These are phyloP conservation scores for Misopates orontium DNA, from an alignment of 257 asterid genomes.

Conservation along the genomic window DNA sequence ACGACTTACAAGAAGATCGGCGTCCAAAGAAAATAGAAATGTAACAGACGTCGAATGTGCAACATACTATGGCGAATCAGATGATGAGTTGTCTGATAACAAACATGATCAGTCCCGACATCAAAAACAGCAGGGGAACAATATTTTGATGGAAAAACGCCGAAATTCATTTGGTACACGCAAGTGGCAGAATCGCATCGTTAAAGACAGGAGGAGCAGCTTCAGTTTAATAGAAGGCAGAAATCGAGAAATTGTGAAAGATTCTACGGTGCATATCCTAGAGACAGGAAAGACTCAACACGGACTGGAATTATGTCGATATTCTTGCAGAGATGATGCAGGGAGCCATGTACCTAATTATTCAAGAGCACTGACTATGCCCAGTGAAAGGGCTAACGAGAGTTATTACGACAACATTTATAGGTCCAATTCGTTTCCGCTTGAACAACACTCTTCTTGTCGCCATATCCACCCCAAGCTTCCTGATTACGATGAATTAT, in stretches of 20 bases:
- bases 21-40: slow-evolving; percentile 25
- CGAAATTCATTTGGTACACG: not conserved
- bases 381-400: slow-evolving; percentile 40
- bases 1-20: slow-evolving; percentile 44
- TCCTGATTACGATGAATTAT: slow-evolving; percentile 80
- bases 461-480: slow-evolving; percentile 85
- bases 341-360: slow-evolving; percentile 2
- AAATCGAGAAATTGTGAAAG: too few species aligned
- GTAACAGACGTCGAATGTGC: slow-evolving; percentile 37
- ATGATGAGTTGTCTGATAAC: slow-evolving; percentile 23
- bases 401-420: slow-evolving; percentile 38
- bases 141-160: slow-evolving; percentile 21
- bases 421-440: slow-evolving; percentile 53
- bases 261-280: not conserved
- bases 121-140: slow-evolving; percentile 26
- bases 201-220: too few species aligned
- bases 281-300: slow-evolving; percentile 5
- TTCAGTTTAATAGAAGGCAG: too few species aligned
- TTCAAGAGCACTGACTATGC: slow-evolving; percentile 54
- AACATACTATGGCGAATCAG: slow-evolving; percentile 43
- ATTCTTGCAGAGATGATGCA: not conserved
- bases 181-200: too few species aligned
- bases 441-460: slow-evolving; percentile 28
- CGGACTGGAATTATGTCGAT: slow-evolving; percentile 1
- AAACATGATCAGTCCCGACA: slow-evolving; percentile 24